A percentile compares a stretch with the other conserved stretches of the same genome.
Evolutionary conservation across 2,329 filamentous ascomycete species (phyloP).

Genomic region (Ascochyta viciae-villosae): DNA sequence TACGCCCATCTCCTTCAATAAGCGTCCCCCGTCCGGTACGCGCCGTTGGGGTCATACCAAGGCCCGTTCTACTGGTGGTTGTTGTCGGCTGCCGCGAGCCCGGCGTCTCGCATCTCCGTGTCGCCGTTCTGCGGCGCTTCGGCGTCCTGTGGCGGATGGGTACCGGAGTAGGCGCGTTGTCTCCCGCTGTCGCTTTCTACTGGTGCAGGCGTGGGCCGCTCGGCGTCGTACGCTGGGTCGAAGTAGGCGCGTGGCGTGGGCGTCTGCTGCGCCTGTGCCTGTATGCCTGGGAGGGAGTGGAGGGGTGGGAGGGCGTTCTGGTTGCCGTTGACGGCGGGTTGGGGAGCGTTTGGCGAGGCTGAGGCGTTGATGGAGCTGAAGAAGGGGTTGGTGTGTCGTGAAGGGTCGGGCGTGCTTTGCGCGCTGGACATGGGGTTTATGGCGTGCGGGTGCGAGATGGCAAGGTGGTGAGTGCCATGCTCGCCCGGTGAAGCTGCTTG

Average conservation of each 20-base stretch:
- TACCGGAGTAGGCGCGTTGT: constrained; percentile 39
- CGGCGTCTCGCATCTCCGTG: constrained; percentile 51
- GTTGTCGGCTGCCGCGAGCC: constrained; percentile 45
- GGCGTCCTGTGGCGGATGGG: constrained; percentile 29
- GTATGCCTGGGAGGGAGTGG: constrained; percentile 36
- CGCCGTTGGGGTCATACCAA: neutral
- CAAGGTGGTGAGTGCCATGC: constrained; percentile 21
- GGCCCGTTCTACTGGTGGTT: constrained; percentile 39
- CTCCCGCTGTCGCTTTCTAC: constrained; percentile 33
- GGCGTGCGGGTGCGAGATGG: constrained; percentile 21
- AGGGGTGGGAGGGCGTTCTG: constrained; percentile 32
- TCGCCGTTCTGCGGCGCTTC: constrained; percentile 47
- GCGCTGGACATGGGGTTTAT: constrained; percentile 45
- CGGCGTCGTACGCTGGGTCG: constrained; percentile 44
- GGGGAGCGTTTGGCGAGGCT: constrained; percentile 32
- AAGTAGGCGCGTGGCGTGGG: constrained; percentile 36
- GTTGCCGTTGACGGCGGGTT: constrained; percentile 41
- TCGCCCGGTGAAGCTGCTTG: constrained; percentile 25
- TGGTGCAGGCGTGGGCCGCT: constrained; percentile 29
- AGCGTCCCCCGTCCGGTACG: neutral
- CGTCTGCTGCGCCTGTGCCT: constrained; percentile 28
- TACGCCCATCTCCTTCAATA: neutral
- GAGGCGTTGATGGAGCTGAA: constrained; percentile 35
- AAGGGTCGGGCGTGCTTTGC: constrained; percentile 50
- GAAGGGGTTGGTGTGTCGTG: constrained; percentile 36